Percentiles rank a stretch among this genome's conserved stretches.
These are phyloP conservation scores for Penicillium paradoxum DNA, from an alignment of 495 filamentous ascomycete genomes.

Conservation along the genomic window DNA sequence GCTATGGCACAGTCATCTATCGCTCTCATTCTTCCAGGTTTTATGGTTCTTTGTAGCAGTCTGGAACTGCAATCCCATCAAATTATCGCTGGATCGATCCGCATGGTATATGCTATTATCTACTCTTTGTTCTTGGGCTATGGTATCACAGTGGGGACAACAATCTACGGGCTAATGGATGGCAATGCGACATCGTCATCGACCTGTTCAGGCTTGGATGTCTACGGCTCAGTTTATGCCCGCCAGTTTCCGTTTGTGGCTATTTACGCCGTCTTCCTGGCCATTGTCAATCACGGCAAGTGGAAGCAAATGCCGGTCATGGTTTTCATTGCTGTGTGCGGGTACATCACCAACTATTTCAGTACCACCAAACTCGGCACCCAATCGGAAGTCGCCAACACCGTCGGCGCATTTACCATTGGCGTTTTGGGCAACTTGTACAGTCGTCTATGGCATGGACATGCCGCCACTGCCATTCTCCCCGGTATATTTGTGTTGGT, in stretches of 20 bases:
- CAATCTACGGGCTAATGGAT: constrained; percentile 82
- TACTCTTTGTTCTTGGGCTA: constrained; percentile 94
- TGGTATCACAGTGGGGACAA: constrained; percentile 89
- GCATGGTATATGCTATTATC: constrained; percentile 93
- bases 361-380: constrained; percentile 62
- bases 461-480: constrained; percentile 84
- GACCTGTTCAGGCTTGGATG: constrained; percentile 56
- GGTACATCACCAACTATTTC: constrained; percentile 83
- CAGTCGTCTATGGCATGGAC: constrained; percentile 71
- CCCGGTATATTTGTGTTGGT: constrained; percentile 95
- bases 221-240: constrained; percentile 33
- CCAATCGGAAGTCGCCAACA: constrained; percentile 78
- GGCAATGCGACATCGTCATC: constrained; percentile 63
- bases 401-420: constrained; percentile 79
- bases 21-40: constrained; percentile 86
- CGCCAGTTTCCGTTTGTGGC: constrained; percentile 62
- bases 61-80: constrained; percentile 84
- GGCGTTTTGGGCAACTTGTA: constrained; percentile 86
- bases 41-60: constrained; percentile 73
- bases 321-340: constrained; percentile 73
- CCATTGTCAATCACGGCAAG: constrained; percentile 84
- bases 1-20: constrained; percentile 87
- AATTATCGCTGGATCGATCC: constrained; percentile 85
- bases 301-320: constrained; percentile 87
- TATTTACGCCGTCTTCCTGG: constrained; percentile 72